Evolutionary conservation across 139 green algal species (phyloP).

Genomic region (Haematococcus lacustris): DNA sequence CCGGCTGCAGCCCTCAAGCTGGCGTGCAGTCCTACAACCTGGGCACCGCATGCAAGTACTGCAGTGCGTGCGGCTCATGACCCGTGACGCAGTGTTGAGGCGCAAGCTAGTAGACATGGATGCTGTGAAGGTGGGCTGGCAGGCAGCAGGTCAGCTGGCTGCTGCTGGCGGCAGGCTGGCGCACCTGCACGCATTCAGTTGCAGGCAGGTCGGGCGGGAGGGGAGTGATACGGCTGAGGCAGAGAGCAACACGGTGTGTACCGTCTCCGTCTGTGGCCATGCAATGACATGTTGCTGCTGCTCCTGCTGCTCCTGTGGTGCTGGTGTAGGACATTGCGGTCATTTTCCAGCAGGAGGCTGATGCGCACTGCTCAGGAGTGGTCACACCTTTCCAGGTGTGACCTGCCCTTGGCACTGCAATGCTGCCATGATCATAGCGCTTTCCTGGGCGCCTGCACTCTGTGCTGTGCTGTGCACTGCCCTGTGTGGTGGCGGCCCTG

Average conservation of each 20-base stretch:
- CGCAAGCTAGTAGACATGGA: background rate
- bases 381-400: constrained; percentile 29
- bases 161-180: background rate
- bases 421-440: background rate
- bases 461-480: too few relatives aligned
- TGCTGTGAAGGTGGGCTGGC: background rate
- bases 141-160: background rate
- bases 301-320: constrained; percentile 11
- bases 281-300: background rate
- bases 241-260: background rate
- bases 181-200: too few relatives aligned
- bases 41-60: constrained; percentile 39
- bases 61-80: constrained; percentile 26
- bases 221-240: background rate
- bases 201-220: too few relatives aligned
- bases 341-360: constrained; percentile 16
- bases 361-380: constrained; percentile 25
- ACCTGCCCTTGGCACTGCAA: background rate
- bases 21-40: constrained; percentile 9
- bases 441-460: background rate
- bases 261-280: background rate
- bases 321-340: constrained; percentile 12
- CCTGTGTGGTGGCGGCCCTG: background rate
- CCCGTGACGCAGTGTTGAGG: constrained; percentile 16
- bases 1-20: constrained; percentile 14